phyloP scores from a whole-genome alignment of 805 yeast genomes.

The Saccharomycopsis schoenii region DNA sequence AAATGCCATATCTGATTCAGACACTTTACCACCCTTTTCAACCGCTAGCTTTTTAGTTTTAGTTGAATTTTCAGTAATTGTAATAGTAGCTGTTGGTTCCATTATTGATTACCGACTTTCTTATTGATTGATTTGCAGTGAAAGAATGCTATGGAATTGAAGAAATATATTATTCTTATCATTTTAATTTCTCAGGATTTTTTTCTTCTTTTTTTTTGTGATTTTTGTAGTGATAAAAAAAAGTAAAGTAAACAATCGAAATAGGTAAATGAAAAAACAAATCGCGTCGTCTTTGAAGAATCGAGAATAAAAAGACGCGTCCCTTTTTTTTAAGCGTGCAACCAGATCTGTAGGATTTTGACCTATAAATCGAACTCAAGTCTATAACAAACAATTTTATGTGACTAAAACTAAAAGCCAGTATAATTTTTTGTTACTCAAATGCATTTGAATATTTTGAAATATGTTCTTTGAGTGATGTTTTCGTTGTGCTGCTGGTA shows the following conservation, averaged over 20 bases:
- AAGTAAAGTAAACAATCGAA: neutral
- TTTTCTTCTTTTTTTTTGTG: neutral
- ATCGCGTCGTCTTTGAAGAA: neutral
- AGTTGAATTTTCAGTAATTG: neutral
- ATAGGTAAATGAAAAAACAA: neutral
- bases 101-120: neutral
- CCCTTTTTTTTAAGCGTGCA: neutral
- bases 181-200: neutral
- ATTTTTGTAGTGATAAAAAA: neutral
- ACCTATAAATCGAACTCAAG: no score
- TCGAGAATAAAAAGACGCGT: neutral
- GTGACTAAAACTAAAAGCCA: no score
- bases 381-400: no score
- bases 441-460: no score
- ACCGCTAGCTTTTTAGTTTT: neutral
- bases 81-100: neutral
- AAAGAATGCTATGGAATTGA: no score
- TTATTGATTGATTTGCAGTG: no score
- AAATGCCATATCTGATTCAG: slow-evolving; percentile 56
- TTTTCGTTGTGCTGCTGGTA: no score
- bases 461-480: no score
- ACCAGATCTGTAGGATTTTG: no score
- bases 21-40: slow-evolving; percentile 22
- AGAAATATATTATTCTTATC: no score
- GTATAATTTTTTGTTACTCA: no score